Evolutionary conservation across 2,329 filamentous ascomycete genomes (phyloP).

Genomic region (Aspergillus pseudoviridinutans): DNA sequence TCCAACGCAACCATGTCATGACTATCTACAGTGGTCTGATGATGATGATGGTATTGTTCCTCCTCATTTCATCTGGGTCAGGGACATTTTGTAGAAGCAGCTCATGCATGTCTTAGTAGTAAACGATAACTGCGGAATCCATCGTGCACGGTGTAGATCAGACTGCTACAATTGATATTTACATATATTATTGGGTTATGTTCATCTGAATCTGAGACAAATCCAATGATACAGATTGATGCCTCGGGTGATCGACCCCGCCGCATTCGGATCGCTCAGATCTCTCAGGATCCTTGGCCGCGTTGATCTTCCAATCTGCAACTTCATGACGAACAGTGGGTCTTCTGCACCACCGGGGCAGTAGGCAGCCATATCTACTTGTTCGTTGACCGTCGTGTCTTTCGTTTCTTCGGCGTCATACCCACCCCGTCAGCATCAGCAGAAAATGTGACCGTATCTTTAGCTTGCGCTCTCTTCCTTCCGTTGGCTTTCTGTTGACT

Average conservation of each 20-base stretch:
- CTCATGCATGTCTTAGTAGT: not conserved
- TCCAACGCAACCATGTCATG: not conserved
- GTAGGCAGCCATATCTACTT: not conserved
- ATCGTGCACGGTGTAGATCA: not conserved
- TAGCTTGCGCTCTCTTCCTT: constrained; percentile 12
- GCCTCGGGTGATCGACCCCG: constrained; percentile 4
- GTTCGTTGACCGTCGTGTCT: constrained; percentile 14
- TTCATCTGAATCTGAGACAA: not conserved
- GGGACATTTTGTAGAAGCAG: not conserved
- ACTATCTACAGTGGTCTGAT: not conserved
- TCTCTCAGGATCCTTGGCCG: constrained; percentile 2
- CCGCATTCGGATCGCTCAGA: constrained; percentile 4
- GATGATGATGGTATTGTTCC: not conserved
- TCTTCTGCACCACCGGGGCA: not conserved
- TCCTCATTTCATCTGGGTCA: not conserved
- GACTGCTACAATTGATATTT: not conserved
- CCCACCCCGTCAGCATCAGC: constrained; percentile 8
- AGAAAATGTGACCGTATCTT: not conserved
- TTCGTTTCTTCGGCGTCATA: constrained; percentile 23
- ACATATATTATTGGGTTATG: not conserved
- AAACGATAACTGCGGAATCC: not conserved
- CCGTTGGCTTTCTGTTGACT: constrained; percentile 10
- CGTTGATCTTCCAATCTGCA: constrained; percentile 1
- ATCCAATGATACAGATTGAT: not conserved
- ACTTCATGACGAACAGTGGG: constrained; percentile 16